Base-by-base conservation (phyloP, 2,329 filamentous ascomycete genomes). In the Lizonia empirigonia region DNA sequence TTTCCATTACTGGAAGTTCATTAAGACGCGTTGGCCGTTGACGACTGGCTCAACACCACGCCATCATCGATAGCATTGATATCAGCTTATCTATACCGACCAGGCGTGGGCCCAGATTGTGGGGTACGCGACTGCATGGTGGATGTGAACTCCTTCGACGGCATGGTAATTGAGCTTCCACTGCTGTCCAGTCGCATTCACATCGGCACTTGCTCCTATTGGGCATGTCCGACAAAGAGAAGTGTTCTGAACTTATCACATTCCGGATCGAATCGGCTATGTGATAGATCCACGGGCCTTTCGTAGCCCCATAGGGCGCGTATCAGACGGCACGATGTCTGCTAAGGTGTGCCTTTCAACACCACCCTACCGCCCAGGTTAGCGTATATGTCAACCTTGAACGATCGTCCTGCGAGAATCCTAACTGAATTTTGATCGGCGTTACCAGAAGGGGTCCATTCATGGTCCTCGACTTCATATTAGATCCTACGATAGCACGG, bases 81-180 rank as follows among this genome's bases (percentile, higher is more conserved):
- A 35, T 53, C 50, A 44, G 50, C 50, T 48, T 40, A 32, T 39
- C 29, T n/a, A 22, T 30, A 40, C 26, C 22, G n/a, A 16, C 4
- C 44, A 44, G 44, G 50, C 34, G 38, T 32, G 26, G 15, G 33
- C 22, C 38, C 38, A 53, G 37, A 36, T 20, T 46, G 40, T 42
- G 37, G 32, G 36, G 48, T 41, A 12, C 13, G 13, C 29, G 30
- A 20, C 30, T 35, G 40, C 19, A 22, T 30, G 24, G 37, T 50
- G 16, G n/a, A n/a, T n/a, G n/a, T n/a, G n/a, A n/a, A n/a, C n/a
- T n/a, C n/a, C n/a, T n/a, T n/a, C 29, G 30, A 20, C 30, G 35
- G 40, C 19, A 22, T 30, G 24, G 37, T 50, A n/a, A 15, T 15
- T 16, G 35, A 35, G 7, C 8, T 35, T 27, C 34, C 24, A 10